Base-by-base conservation (phyloP, 1,284 basidiomycete genomes). In the Ceratorhiza oryzae-sativae region DNA sequence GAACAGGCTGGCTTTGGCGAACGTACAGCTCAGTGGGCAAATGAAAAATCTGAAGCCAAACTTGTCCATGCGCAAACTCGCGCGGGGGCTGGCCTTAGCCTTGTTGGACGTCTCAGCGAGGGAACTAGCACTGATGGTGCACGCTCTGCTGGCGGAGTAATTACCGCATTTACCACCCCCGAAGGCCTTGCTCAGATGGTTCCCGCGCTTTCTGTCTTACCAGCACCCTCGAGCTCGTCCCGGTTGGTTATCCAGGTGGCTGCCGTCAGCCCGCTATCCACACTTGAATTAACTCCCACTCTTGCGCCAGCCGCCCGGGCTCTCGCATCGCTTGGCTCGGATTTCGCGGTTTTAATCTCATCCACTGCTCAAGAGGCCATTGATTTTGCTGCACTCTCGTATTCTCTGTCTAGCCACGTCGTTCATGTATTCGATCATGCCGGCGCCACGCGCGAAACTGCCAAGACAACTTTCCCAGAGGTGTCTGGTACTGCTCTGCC, bases 1-100 rank as follows among this genome's bases (percentile, higher is more conserved):
- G 88, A 91, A 75, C 90, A 93, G 76, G 86, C 85, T 20, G 90
- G 92, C 49, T 92, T 94, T 77, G 92, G 93, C 15, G 82, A 84
- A 0, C 80, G 88, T 63, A 89, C 90, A 20, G 89, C 87, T 76
- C 83, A 85, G 71, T 89, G 88, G 88, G 25, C 51, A 25, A 32
- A 46, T 18, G 63, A 32, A 42, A 80, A 84, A 1, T 79, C 83
- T 9, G 78, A 82, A 10, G 55, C 74, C 32, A 84, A 88, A 71
- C 87, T 92, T 9, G 83, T 91, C 73, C 82, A 86, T 70, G 83
- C 95, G 70, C 94, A 97, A 82, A 94, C 92, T n/a, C 86, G 95
- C 72, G 85, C 90, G 18, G 95, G 95, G 59, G 94, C 95, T 23
- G 95, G 95, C 18, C 82, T 94, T 71, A 88, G 87, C 77, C 83